Evolutionary conservation across 305 asterid genomes (phyloP).

Genomic region (Fraxinus paxiana): DNA sequence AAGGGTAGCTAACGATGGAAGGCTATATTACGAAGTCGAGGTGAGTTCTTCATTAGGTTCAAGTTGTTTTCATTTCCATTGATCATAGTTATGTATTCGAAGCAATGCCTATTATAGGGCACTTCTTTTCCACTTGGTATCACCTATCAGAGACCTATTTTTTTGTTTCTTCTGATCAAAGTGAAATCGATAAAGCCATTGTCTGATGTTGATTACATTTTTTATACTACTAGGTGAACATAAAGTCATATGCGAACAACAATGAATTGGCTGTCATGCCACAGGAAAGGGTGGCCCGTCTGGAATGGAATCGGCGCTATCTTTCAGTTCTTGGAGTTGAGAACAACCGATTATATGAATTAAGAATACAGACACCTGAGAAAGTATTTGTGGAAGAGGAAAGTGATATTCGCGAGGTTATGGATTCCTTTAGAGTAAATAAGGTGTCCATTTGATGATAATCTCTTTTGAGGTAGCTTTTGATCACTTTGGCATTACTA

Average conservation of each 20-base stretch:
- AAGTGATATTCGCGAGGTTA: constrained; percentile 57
- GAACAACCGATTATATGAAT: constrained; percentile 68
- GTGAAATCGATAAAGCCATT: not conserved
- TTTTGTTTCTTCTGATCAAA: not conserved
- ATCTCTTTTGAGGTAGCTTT: not conserved
- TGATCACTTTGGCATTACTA: not conserved
- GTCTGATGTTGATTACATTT: constrained; percentile 3
- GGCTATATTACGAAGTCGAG: constrained; percentile 72
- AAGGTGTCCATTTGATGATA: constrained; percentile 41
- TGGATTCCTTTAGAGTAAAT: constrained; percentile 80
- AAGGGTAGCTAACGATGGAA: constrained; percentile 80
- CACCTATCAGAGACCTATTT: not conserved
- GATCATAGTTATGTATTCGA: not conserved
- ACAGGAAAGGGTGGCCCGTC: constrained; percentile 59
- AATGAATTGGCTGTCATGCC: constrained; percentile 94
- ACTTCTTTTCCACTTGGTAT: not conserved
- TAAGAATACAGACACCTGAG: constrained; percentile 80
- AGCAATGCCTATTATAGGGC: not conserved
- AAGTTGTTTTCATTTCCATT: not conserved
- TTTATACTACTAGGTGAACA: constrained; percentile 50
- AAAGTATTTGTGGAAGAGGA: constrained; percentile 67
- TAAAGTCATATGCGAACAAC: constrained; percentile 87
- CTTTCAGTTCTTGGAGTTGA: constrained; percentile 95
- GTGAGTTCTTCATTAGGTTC: constrained; percentile 35
- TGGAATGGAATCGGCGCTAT: constrained; percentile 85